Percentiles rank a stretch among this genome's conserved stretches.
phyloP scores from a whole-genome alignment of 169 alveolate genomes.

The Besnoitia besnoiti region DNA sequence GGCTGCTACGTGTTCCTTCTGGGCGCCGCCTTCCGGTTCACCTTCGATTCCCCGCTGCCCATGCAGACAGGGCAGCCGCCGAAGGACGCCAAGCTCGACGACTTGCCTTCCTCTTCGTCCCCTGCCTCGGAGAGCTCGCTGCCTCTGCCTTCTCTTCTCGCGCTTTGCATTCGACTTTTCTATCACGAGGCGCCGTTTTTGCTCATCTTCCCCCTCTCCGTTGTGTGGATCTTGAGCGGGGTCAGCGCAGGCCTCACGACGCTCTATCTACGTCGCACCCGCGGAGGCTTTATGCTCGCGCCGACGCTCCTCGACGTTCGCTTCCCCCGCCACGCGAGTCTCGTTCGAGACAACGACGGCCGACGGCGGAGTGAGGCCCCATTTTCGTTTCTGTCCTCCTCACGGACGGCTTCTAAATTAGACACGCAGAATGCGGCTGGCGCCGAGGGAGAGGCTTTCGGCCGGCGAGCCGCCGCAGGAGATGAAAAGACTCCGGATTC shows the following conservation, averaged over 20 bases:
- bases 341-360: not conserved
- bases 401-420: too few species aligned
- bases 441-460: too few species aligned
- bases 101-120: not conserved
- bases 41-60: not conserved
- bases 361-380: too few species aligned
- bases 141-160: not conserved
- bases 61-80: not conserved
- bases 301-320: not conserved
- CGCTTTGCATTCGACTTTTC: not conserved
- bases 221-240: not conserved
- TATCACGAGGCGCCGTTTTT: not conserved
- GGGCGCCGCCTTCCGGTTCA: not conserved
- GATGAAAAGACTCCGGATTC: too few species aligned
- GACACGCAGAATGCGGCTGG: too few species aligned
- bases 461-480: too few species aligned
- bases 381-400: too few species aligned
- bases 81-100: not conserved
- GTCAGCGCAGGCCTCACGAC: not conserved
- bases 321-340: not conserved
- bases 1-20: conserved; percentile 5
- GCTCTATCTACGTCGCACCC: not conserved
- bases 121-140: not conserved
- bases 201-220: not conserved
- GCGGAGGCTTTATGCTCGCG: not conserved